These are phyloP conservation scores for Cladosporium velox DNA, from an alignment of 2,329 filamentous ascomycete genomes.

Conservation along the genomic window DNA sequence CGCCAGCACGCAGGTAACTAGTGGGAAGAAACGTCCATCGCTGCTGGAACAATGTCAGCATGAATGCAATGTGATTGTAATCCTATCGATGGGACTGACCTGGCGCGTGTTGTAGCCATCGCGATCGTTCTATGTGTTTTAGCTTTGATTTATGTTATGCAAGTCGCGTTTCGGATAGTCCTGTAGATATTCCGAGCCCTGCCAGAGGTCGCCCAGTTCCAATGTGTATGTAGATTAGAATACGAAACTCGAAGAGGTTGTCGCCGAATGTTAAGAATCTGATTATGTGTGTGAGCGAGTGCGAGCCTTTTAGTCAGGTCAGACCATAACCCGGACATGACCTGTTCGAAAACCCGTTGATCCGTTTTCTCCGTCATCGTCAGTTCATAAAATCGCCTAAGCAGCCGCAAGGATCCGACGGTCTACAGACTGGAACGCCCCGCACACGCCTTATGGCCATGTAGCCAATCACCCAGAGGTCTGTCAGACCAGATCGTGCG, in stretches of 20 bases:
- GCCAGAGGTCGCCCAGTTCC: constrained; percentile 17
- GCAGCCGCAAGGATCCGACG: constrained; percentile 10
- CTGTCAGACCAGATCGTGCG: background rate
- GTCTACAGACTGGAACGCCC: constrained; percentile 2
- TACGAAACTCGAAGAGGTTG: background rate
- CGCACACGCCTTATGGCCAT: constrained; percentile 10
- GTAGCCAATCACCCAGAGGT: background rate
- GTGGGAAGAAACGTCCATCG: constrained; percentile 3
- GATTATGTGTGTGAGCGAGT: constrained; percentile 2
- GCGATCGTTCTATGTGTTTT: background rate
- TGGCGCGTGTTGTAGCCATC: constrained; percentile 17
- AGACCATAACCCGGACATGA: constrained; percentile 1
- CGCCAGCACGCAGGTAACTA: background rate
- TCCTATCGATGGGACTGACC: constrained; percentile 2
- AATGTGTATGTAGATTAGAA: background rate
- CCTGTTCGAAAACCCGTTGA: constrained; percentile 6
- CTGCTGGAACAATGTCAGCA: constrained; percentile 8
- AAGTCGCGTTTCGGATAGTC: background rate
- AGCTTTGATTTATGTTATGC: constrained; percentile 3
- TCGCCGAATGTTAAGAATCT: background rate
- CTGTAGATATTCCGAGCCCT: constrained; percentile 12
- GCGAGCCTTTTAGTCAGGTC: constrained; percentile 15
- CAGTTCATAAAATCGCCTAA: constrained; percentile 10
- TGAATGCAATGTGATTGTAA: background rate
- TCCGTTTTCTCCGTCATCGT: constrained; percentile 20